Evolutionary conservation across 2,329 filamentous ascomycete species (phyloP), one percentile per base, ranked within the genome.

Genomic region (Exophiala oligosperma): DNA sequence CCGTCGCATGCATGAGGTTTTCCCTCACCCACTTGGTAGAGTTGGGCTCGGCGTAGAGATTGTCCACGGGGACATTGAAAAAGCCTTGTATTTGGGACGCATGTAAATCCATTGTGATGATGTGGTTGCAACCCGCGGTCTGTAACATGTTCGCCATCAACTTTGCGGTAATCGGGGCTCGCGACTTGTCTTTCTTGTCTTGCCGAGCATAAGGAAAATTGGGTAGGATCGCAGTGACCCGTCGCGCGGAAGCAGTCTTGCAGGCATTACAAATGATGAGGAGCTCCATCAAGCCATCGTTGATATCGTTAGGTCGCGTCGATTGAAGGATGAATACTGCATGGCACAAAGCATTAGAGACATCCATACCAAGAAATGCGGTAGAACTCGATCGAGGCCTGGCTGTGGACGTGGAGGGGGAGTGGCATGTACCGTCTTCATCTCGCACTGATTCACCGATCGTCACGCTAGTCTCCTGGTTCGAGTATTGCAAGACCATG

Each of bases 181-280:
- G 87, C 55, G 89, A 94, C 80, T 91, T 90, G 79, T 96, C 92
- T 78, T 97, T 97, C 81, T 97, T 97, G 76, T 97, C 94, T 77
- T 97, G 93, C 50, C 93, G 87, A 12, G 93, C 92, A 71, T 97
- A 97, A 28, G 92, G 92, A 77, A 96, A 97, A 77, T 96, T 97
- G 66, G 93, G 93, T 52, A 97, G 90, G 64, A 97, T 91, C 64
- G 92, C 93, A 23, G 93, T 97, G 77, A 97, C 96, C 64, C 93
- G 90, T 64, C 92, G 87, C 11, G 93, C 93, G 37, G 87, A 90
- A 43, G 88, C 88, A 24, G 87, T 90, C 73, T 90, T 88, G 81
- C 93, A 97, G 64, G 93, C 93, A 72, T 96, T 95, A 76, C 97
- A 95, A 87, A 97, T 96, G 77, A 97, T 97, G 66, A 97, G 84